These are phyloP conservation scores for Kandelia obovata DNA, from an alignment of 345 rosid species.

Conservation along the genomic window DNA sequence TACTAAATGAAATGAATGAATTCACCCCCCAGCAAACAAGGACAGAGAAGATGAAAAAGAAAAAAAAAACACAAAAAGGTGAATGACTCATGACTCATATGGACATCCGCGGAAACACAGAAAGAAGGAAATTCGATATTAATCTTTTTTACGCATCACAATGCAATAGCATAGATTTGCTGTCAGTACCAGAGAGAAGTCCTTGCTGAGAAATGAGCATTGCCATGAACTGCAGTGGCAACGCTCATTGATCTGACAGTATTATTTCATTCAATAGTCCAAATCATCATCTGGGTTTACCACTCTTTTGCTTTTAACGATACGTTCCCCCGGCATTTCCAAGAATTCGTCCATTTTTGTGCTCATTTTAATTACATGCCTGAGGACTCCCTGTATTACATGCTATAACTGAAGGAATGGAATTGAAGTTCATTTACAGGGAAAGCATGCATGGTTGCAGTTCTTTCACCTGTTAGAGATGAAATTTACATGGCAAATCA, in stretches of 20 bases:
- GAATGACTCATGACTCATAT: neutral
- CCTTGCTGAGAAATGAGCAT: neutral
- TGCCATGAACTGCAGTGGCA: neutral
- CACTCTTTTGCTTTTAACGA: conserved; percentile 6
- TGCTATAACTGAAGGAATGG: too few species aligned
- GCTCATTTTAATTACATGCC: neutral
- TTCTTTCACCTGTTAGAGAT: too few species aligned
- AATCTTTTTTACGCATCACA: conserved; percentile 24
- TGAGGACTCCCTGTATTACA: too few species aligned
- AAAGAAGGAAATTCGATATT: neutral
- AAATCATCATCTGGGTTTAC: conserved; percentile 3
- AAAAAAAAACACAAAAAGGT: conserved; percentile 2
- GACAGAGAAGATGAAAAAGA: too few species aligned
- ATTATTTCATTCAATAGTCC: conserved; percentile 6
- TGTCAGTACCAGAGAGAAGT: neutral
- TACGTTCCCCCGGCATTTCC: neutral
- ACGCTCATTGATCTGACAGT: neutral
- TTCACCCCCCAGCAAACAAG: neutral
- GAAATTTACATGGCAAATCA: too few species aligned
- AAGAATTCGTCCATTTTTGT: conserved; percentile 10
- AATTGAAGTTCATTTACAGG: too few species aligned
- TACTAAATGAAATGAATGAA: conserved; percentile 5
- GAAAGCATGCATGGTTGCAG: too few species aligned
- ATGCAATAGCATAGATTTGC: conserved; percentile 4
- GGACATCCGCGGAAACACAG: neutral